Conservation (phyloP, 2,329 filamentous ascomycete species). For the Huntiella moniliformis region DNA sequence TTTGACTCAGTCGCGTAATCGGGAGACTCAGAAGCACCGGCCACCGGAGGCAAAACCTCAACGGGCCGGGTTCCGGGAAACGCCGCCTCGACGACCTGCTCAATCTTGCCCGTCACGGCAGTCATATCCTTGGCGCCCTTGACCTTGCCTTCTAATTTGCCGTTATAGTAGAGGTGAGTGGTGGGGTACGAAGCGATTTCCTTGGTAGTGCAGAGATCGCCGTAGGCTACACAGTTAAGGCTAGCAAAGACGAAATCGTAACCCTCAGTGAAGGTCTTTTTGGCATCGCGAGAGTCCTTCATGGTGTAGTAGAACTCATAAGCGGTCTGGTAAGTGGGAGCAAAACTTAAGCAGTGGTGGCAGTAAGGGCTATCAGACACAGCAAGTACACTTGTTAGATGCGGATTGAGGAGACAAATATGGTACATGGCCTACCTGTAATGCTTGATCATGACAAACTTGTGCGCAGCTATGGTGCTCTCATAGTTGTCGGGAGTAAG, state of each 20-base stretch:
- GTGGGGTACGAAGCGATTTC: slow-evolving; percentile 55
- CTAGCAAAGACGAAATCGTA: slow-evolving; percentile 81
- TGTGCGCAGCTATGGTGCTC: slow-evolving; percentile 32
- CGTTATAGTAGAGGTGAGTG: slow-evolving; percentile 64
- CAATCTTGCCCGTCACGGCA: slow-evolving; percentile 49
- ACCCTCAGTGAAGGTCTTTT: slow-evolving; percentile 51
- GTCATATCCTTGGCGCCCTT: slow-evolving; percentile 50
- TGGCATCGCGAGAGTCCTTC: slow-evolving; percentile 38
- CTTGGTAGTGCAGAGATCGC: slow-evolving; percentile 54
- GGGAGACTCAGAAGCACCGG: slow-evolving; percentile 38
- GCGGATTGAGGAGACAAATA: too few relatives aligned
- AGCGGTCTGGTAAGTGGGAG: slow-evolving; percentile 72
- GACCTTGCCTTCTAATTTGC: slow-evolving; percentile 43
- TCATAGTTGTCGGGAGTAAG: slow-evolving; percentile 39
- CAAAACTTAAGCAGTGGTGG: slow-evolving; percentile 59
- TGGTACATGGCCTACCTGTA: slow-evolving; percentile 38
- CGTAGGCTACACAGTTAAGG: slow-evolving; percentile 70
- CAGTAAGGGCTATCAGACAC: slow-evolving; percentile 32
- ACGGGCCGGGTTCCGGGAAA: slow-evolving; percentile 64
- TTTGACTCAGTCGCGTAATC: slow-evolving; percentile 9
- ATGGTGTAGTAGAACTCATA: slow-evolving; percentile 94
- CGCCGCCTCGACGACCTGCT: slow-evolving; percentile 56
- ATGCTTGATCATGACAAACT: slow-evolving; percentile 41
- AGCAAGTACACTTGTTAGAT: neutral
- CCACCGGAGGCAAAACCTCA: slow-evolving; percentile 48